Base-by-base conservation (phyloP, 2,329 filamentous ascomycete species). In the Talaromyces piceae region DNA sequence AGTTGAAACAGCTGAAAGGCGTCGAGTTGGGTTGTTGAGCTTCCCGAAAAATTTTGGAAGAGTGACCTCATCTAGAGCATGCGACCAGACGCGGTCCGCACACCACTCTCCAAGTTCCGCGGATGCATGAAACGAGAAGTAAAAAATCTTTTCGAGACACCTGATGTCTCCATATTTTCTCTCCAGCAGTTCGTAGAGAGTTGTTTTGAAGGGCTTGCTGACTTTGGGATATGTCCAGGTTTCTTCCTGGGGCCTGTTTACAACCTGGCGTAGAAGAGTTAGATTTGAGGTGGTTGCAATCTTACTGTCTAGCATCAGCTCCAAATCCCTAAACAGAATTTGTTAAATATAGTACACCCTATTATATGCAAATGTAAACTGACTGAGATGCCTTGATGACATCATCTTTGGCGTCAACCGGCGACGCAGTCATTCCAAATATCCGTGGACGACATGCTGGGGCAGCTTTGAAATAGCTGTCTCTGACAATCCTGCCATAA, bases 341-440 rank as follows among this genome's bases (percentile, higher is more conserved):
- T 47, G 41, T 12, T 20, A n/a, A n/a, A n/a, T n/a, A n/a, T n/a
- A n/a, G 58, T 12, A 60, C 57, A 44, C 39, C 13, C 47, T 39
- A 16, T 18, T 30, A 12, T 20, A 44, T 13, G n/a, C 22, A 48
- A 25, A 6, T 11, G 6, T 55, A 22, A 9, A 46, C 64, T 56
- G 68, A 76, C 54, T 73, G 72, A 0, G 88, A 87, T 31, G 87
- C 88, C 54, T 81, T 74, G 13, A 76, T 74, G 25, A 95, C 78
- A 57, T 95, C 83, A 0, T 80, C 79, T 61, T 88, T 86, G 0
- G 88, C 83, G 69, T 97, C 91, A 2, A 96, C 85, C 0, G 93
- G 93, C 0, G 93, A 97, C 6, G 93, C 93, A 1, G 93, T 98
- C 91, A 97, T 96, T 23, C 91, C 91, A 58, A 98, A 87, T 18